Evolutionary conservation across 2,329 filamentous ascomycete species (phyloP).

Genomic region (Beauveria bassiana): DNA sequence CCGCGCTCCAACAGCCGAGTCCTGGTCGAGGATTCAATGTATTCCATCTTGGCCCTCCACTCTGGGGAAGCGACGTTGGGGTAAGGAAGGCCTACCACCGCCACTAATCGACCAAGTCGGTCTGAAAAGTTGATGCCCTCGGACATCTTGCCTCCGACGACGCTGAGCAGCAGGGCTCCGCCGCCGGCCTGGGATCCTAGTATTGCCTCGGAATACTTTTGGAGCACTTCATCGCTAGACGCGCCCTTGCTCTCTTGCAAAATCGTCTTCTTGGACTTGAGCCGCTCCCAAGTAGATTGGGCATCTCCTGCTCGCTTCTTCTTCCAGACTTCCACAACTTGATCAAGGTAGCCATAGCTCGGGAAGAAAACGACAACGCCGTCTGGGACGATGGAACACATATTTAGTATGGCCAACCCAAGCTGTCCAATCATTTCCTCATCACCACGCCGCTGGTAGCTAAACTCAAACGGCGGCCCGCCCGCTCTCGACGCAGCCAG

Average conservation of each 20-base stretch:
- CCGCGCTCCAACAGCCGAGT: slow-evolving; percentile 25
- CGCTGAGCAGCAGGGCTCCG: slow-evolving; percentile 69
- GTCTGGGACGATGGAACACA: slow-evolving; percentile 71
- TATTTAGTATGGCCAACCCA: slow-evolving; percentile 62
- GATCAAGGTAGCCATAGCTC: slow-evolving; percentile 83
- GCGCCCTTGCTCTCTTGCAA: slow-evolving; percentile 50
- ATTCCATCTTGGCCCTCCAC: slow-evolving; percentile 87
- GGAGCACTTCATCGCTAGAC: slow-evolving; percentile 62
- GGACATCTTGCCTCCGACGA: slow-evolving; percentile 89
- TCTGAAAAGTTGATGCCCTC: slow-evolving; percentile 99
- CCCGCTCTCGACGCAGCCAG: slow-evolving; percentile 41
- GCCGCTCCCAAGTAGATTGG: slow-evolving; percentile 48
- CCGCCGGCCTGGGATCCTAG: slow-evolving; percentile 40
- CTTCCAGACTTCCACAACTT: slow-evolving; percentile 60
- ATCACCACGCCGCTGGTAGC: slow-evolving; percentile 69
- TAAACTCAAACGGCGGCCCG: slow-evolving; percentile 68
- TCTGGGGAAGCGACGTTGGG: slow-evolving; percentile 84
- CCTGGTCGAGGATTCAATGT: slow-evolving; percentile 60
- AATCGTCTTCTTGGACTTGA: slow-evolving; percentile 52
- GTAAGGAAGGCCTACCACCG: slow-evolving; percentile 89
- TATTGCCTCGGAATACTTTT: slow-evolving; percentile 65
- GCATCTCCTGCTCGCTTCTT: slow-evolving; percentile 20
- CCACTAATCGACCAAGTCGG: slow-evolving; percentile 75
- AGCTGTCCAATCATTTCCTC: slow-evolving; percentile 64
- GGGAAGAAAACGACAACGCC: slow-evolving; percentile 94